Percentiles rank a stretch among this genome's conserved stretches.
phyloP scores from a whole-genome alignment of 2,329 filamentous ascomycete genomes.

The Biscogniauxia marginata region DNA sequence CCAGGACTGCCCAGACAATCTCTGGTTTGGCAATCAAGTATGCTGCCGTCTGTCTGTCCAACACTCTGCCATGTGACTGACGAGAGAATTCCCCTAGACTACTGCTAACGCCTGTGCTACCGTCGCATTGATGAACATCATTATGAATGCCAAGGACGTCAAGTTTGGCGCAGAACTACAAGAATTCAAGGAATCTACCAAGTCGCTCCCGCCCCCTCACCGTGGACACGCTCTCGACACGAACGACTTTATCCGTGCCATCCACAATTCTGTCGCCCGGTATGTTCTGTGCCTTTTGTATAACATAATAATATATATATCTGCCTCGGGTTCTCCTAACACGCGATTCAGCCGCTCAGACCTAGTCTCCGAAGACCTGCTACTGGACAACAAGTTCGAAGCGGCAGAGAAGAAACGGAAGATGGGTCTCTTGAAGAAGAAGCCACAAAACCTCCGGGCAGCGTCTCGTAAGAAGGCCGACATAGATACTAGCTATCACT shows the following conservation, averaged over 20 bases:
- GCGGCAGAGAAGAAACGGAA: conserved; percentile 36
- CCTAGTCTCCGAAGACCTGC: conserved; percentile 69
- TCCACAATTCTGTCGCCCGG: conserved; percentile 87
- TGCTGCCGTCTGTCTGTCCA: conserved; percentile 11
- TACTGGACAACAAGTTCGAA: conserved; percentile 56
- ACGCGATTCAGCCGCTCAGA: conserved; percentile 62
- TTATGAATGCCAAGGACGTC: conserved; percentile 75
- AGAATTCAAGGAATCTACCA: conserved; percentile 72
- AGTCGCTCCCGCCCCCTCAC: conserved; percentile 64
- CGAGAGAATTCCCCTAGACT: conserved; percentile 52
- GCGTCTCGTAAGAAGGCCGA: conserved; percentile 40
- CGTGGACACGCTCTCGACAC: conserved; percentile 74
- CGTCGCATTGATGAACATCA: conserved; percentile 87
- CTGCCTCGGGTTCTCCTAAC: conserved; percentile 2
- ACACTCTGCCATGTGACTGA: background rate
- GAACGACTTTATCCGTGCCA: conserved; percentile 72
- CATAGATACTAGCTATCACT: conserved; percentile 73
- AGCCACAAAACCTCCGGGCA: conserved; percentile 14
- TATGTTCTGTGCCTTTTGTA: conserved; percentile 32
- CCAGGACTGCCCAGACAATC: conserved; percentile 54
- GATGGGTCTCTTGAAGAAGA: conserved; percentile 14
- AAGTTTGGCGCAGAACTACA: conserved; percentile 68
- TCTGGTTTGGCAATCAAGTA: conserved; percentile 96
- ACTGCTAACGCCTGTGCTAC: conserved; percentile 85
- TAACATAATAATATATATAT: background rate